These are phyloP conservation scores for Trichothecium roseum DNA, from an alignment of 2,329 filamentous ascomycete species.

Conservation along the genomic window DNA sequence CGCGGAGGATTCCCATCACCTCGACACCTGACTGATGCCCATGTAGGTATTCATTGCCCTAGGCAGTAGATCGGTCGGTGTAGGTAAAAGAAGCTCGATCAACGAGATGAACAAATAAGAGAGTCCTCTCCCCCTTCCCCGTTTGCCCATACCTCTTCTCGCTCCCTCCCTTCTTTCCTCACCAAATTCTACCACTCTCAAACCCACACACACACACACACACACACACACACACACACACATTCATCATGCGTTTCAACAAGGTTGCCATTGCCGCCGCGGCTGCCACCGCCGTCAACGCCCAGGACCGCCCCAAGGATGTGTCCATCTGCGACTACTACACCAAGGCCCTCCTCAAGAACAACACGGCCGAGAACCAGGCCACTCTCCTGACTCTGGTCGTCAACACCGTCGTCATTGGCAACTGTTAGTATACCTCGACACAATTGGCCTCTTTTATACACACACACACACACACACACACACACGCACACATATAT, in stretches of 20 bases:
- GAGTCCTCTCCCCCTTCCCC: too few relatives aligned
- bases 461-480: not conserved
- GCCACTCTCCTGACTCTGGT: constrained; percentile 42
- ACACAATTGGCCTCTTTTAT: not conserved
- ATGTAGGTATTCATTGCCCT: too few relatives aligned
- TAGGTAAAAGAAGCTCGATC: too few relatives aligned
- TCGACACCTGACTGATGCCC: too few relatives aligned
- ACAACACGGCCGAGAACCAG: constrained; percentile 51
- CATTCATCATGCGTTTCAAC: constrained; percentile 13
- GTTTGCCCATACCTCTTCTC: too few relatives aligned
- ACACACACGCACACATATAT: not conserved
- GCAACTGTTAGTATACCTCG: constrained; percentile 35
- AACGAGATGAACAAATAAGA: too few relatives aligned
- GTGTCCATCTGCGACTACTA: constrained; percentile 53
- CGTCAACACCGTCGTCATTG: constrained; percentile 54
- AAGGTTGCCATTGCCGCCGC: constrained; percentile 11
- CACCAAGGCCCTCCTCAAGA: constrained; percentile 45
- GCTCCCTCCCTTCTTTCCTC: too few relatives aligned
- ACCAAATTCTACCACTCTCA: too few relatives aligned
- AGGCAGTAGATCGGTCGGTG: too few relatives aligned
- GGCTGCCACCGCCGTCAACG: constrained; percentile 13
- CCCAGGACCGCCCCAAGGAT: constrained; percentile 34
- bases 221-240: not conserved
- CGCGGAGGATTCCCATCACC: too few relatives aligned
- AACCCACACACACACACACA: too few relatives aligned